Base-by-base conservation (phyloP, 2,329 filamentous ascomycete species). In the Penicillium sp. region DNA sequence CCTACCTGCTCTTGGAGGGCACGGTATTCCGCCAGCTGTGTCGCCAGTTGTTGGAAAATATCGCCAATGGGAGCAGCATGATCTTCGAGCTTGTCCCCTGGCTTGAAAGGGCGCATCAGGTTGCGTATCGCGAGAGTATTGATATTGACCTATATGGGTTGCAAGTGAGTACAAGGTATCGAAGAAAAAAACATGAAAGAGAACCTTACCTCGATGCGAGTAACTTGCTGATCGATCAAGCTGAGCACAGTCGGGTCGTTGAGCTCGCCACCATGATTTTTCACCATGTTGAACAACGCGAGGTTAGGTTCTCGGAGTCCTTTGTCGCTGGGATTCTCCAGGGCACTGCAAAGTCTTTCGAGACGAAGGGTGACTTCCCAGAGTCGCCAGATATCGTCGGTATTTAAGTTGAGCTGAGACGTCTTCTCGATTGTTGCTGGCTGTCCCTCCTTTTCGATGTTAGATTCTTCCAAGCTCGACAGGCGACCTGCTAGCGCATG, bases 151-250 rank as follows among this genome's bases (percentile, higher is more conserved):
- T 94, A 32, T 18, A 18, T 18, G 57, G 11, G 27, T 69, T 60
- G 42, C 40, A 24, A 18, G 50, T 57, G 27, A 58, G 45, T 36
- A 9, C 1, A 27, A 24, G 2, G 8, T 11, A 37, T 34, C 28
- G 8, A 1, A 12, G 9, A 47, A 33, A 9, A n/a, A 13, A 18
- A 47, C 43, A 34, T 28, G 2, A 24, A 33, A 25, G 6, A n/a
- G 27, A 18, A 39, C 6, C 84, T 71, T 76, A 94, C 90, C 83
- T 98, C 93, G 66, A 98, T 94, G 62, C 93, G 83, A 66, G 87
- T 90, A 58, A 98, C 86, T 77, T 96, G 90, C 66, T 97, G 90
- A 66, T 95, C 90, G 67, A 97, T 80, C 62, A 98, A 89, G 62
- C 88, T 90, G 47, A 95, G 72, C 69, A 97, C 74, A 69, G 95